Conservation (phyloP, 1,139 yeast genomes). For the Pichia sp. region DNA sequence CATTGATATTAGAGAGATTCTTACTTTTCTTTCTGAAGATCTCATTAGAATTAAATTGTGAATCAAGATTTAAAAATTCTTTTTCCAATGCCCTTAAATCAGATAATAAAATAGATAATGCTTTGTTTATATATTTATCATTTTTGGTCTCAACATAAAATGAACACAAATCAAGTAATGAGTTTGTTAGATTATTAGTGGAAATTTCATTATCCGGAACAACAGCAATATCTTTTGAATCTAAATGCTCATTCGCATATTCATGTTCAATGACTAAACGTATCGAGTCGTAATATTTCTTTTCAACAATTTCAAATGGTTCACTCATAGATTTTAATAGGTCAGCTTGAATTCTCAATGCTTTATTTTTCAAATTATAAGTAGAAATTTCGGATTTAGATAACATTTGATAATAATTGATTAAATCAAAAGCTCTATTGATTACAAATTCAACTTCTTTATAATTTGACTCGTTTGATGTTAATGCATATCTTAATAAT, state of each 20-base stretch:
- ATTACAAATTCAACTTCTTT: slow-evolving; percentile 15
- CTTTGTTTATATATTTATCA: slow-evolving; percentile 16
- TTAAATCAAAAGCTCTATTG: slow-evolving; percentile 19
- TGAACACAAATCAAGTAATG: slow-evolving; percentile 26
- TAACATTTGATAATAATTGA: slow-evolving; percentile 16
- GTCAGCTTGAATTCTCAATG: slow-evolving; percentile 27
- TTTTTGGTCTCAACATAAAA: slow-evolving; percentile 24
- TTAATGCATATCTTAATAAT: slow-evolving; percentile 27
- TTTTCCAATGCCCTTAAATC: slow-evolving; percentile 25
- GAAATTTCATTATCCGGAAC: slow-evolving; percentile 21
- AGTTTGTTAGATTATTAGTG: slow-evolving; percentile 21
- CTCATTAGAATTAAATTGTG: slow-evolving; percentile 14
- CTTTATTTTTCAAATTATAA: slow-evolving; percentile 25
- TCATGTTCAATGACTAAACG: slow-evolving; percentile 21
- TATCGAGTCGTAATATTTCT: slow-evolving; percentile 19
- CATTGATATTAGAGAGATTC: slow-evolving; percentile 13
- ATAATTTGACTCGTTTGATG: slow-evolving; percentile 18
- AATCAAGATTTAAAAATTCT: slow-evolving; percentile 20
- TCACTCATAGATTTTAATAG: slow-evolving; percentile 13
- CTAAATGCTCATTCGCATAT: slow-evolving; percentile 11
- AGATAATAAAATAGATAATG: slow-evolving; percentile 25
- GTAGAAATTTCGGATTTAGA: slow-evolving; percentile 18
- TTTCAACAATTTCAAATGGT: slow-evolving; percentile 18
- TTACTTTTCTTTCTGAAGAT: slow-evolving; percentile 13
- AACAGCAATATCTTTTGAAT: slow-evolving; percentile 16